phyloP scores from a whole-genome alignment of 306 rosid species.

The Fragaria nilgerrensis region DNA sequence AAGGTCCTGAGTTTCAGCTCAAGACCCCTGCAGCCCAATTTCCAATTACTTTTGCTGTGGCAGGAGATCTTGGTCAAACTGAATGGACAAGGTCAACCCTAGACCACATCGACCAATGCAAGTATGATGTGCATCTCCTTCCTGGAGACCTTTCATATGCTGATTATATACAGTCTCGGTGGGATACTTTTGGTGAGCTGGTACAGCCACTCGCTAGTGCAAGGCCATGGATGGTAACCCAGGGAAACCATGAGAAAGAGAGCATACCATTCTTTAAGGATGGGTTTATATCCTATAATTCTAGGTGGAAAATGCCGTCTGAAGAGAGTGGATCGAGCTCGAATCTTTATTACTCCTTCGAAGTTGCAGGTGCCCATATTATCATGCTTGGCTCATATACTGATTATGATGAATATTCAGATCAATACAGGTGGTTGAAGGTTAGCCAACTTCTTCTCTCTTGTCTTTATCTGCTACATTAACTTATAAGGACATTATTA shows the following conservation, averaged over 20 bases:
- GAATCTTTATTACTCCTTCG: conserved; percentile 89
- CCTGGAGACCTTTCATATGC: conserved; percentile 97
- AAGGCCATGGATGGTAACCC: conserved; percentile 96
- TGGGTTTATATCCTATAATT: conserved; percentile 71
- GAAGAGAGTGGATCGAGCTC: conserved; percentile 85
- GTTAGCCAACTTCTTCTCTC: conserved; percentile 41
- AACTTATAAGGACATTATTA: neutral
- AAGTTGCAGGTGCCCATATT: conserved; percentile 70
- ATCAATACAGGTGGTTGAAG: conserved; percentile 89
- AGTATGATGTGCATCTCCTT: conserved; percentile 75
- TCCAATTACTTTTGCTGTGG: conserved; percentile 83
- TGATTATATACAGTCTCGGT: conserved; percentile 65
- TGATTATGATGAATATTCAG: conserved; percentile 69
- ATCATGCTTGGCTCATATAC: conserved; percentile 91
- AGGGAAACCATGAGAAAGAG: conserved; percentile 92
- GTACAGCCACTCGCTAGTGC: conserved; percentile 94
- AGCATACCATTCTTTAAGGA: conserved; percentile 53
- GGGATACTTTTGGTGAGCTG: conserved; percentile 88
- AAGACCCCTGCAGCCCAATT: conserved; percentile 84
- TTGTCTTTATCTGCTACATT: neutral
- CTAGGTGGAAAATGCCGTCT: conserved; percentile 94
- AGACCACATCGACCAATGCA: conserved; percentile 70
- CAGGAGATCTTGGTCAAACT: conserved; percentile 91
- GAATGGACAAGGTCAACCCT: conserved; percentile 90
- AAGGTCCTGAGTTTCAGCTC: conserved; percentile 71